Percentiles rank a stretch among this genome's conserved stretches.
Conservation (phyloP, 2,329 filamentous ascomycete genomes). For the Xylaria digitata region DNA sequence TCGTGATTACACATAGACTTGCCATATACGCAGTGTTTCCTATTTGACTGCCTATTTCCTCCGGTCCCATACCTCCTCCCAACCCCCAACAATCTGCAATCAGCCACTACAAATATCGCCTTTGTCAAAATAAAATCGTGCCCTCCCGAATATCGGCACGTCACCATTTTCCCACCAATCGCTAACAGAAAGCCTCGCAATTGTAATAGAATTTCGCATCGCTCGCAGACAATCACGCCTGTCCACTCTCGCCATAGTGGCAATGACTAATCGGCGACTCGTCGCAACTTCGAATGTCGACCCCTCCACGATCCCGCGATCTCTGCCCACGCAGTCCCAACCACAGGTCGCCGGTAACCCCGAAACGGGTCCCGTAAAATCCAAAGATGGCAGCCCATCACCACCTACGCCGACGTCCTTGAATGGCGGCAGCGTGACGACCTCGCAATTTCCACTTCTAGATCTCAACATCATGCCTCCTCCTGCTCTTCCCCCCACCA, state of each 20-base stretch:
- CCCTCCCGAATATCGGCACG: conserved; percentile 41
- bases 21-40: neutral
- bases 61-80: neutral
- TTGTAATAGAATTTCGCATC: conserved; percentile 44
- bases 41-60: neutral
- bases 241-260: conserved; percentile 48
- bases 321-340: conserved; percentile 41
- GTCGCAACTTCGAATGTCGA: conserved; percentile 39
- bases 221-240: conserved; percentile 47
- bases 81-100: conserved; percentile 13
- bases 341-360: conserved; percentile 32
- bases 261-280: conserved; percentile 50
- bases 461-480: conserved; percentile 42
- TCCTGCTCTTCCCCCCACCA: conserved; percentile 45
- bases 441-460: conserved; percentile 38
- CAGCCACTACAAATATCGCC: conserved; percentile 1
- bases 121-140: conserved; percentile 8
- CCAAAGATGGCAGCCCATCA: conserved; percentile 39
- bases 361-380: conserved; percentile 30
- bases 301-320: conserved; percentile 42
- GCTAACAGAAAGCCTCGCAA: conserved; percentile 35
- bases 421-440: conserved; percentile 37
- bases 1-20: neutral
- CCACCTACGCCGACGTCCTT: conserved; percentile 43
- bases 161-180: conserved; percentile 27